A percentile compares a stretch with the other conserved stretches of the same genome.
phyloP scores from a whole-genome alignment of 2,329 filamentous ascomycete genomes.

The Colletotrichum tofieldiae region DNA sequence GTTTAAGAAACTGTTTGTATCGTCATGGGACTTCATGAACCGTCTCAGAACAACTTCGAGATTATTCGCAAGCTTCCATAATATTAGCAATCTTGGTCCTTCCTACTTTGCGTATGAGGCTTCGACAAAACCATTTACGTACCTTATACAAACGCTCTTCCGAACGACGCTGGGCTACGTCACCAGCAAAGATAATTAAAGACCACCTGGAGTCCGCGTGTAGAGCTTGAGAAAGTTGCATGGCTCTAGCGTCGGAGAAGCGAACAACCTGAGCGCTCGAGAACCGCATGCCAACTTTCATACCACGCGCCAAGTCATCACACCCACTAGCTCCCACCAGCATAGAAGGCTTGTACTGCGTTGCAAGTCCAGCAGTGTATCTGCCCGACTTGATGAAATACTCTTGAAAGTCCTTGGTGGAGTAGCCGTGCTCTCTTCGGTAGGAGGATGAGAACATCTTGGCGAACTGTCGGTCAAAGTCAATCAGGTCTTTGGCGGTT shows the following conservation, averaged over 20 bases:
- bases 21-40: neutral
- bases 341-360: slow-evolving; percentile 66
- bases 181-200: slow-evolving; percentile 49
- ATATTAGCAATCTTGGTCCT: neutral
- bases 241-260: slow-evolving; percentile 71
- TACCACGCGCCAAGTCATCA: slow-evolving; percentile 56
- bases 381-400: slow-evolving; percentile 71
- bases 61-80: neutral
- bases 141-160: slow-evolving; percentile 6
- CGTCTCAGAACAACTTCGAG: neutral
- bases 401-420: slow-evolving; percentile 66
- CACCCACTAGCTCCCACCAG: slow-evolving; percentile 58
- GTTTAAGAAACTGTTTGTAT: neutral
- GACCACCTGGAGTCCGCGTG: slow-evolving; percentile 61
- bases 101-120: too few species aligned
- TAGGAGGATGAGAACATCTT: slow-evolving; percentile 81
- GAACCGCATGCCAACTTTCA: slow-evolving; percentile 70
- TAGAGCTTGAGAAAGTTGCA: slow-evolving; percentile 68
- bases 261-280: slow-evolving; percentile 72
- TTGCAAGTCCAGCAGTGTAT: slow-evolving; percentile 74
- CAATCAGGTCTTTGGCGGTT: slow-evolving; percentile 86
- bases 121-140: neutral
- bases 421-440: slow-evolving; percentile 54
- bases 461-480: slow-evolving; percentile 91
- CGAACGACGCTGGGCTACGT: neutral